phyloP scores from a whole-genome alignment of 2,329 filamentous ascomycete species.

The Xylaria sp. region DNA sequence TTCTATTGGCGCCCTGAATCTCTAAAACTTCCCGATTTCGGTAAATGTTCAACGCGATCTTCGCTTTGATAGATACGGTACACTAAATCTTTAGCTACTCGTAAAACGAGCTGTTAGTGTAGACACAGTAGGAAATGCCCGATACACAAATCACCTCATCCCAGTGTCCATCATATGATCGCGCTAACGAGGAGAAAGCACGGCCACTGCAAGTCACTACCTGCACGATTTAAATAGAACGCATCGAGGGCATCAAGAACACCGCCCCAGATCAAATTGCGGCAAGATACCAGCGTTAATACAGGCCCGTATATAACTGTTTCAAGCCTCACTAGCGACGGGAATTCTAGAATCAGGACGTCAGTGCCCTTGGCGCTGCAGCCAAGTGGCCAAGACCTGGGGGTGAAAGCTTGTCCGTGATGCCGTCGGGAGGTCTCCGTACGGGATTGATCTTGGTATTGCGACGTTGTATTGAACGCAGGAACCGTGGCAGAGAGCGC shows the following conservation, averaged over 20 bases:
- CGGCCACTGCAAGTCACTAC: neutral
- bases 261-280: neutral
- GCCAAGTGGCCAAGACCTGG: conserved; percentile 25
- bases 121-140: neutral
- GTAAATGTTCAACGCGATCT: conserved; percentile 10
- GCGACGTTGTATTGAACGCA: neutral
- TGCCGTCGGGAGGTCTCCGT: neutral
- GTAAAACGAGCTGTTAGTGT: no score
- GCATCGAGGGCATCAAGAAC: neutral
- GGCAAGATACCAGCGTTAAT: no score
- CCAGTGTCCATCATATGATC: neutral
- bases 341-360: conserved; percentile 3
- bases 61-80: conserved; percentile 5
- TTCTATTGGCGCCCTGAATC: conserved; percentile 5
- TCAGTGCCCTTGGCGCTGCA: conserved; percentile 11
- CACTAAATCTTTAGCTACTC: neutral
- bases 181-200: neutral
- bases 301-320: neutral
- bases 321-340: conserved; percentile 17
- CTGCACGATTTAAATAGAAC: conserved; percentile 11
- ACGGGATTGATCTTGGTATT: neutral
- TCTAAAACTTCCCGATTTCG: neutral
- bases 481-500: neutral
- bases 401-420: conserved; percentile 19
- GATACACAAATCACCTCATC: conserved; percentile 3